Conservation (phyloP, 345 rosid genomes). For the Leavenworthia alabamica region DNA sequence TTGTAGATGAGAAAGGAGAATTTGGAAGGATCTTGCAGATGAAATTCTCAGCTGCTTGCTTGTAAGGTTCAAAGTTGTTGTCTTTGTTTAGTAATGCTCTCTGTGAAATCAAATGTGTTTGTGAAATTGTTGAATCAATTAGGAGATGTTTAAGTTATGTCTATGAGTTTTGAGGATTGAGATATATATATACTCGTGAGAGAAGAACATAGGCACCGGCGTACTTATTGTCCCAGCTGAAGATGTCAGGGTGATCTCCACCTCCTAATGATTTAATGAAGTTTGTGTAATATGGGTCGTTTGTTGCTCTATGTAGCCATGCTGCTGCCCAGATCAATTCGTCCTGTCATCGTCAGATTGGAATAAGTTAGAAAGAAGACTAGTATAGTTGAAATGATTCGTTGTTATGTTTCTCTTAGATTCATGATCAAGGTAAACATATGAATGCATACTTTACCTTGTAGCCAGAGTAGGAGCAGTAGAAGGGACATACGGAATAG, state of each 20-base stretch:
- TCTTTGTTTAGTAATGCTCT: constrained; percentile 37
- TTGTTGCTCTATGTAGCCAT: constrained; percentile 81
- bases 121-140: constrained; percentile 31
- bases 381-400: neutral
- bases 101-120: constrained; percentile 40
- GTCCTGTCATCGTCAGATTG: constrained; percentile 41
- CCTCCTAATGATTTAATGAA: constrained; percentile 58
- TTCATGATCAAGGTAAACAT: neutral
- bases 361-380: no score
- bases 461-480: constrained; percentile 84
- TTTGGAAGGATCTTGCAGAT: constrained; percentile 75
- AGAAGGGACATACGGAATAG: constrained; percentile 67
- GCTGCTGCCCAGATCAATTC: constrained; percentile 87
- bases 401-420: neutral
- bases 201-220: constrained; percentile 80
- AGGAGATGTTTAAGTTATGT: neutral
- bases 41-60: constrained; percentile 71
- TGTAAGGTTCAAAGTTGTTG: constrained; percentile 49
- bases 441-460: constrained; percentile 52
- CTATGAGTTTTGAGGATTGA: neutral
- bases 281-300: constrained; percentile 42
- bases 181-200: constrained; percentile 51
- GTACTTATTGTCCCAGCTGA: constrained; percentile 90
- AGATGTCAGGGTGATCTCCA: constrained; percentile 62
- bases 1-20: constrained; percentile 68